Evolutionary conservation across 2,329 filamentous ascomycete species (phyloP), one percentile per base, ranked within the genome.

Genomic region (Claviceps citrina): DNA sequence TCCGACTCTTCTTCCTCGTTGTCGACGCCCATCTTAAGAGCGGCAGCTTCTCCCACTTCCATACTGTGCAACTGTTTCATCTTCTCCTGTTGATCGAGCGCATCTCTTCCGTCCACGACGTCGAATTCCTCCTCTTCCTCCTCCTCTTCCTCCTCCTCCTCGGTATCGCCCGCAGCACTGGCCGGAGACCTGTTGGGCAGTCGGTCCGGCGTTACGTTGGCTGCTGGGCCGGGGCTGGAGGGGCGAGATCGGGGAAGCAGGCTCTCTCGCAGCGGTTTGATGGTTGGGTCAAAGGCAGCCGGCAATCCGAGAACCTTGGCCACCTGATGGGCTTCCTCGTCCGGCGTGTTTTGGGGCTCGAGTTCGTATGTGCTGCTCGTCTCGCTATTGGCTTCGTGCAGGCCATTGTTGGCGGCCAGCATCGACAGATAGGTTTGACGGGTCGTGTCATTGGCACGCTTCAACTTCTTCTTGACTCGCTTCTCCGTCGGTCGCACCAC

Each of bases 401-500:
- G 66, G 26, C 71, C 71, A 33, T 65, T 56, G 7, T 61, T 70
- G 49, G 81, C 71, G 38, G 81, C 75, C 8, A 94, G 64, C 59
- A 94, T 85, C 39, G 79, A 73, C 38, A 78, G 68, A 56, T 94
- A 94, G 33, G 78, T 81, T 48, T 81, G 77, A 26, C 86, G 73
- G 13, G 66, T 69, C 5, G 84, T 78, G 50, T 94, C 84, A 40
- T 81, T 77, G 38, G 77, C 72, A 24, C 87, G 78, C 65, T 94
- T 94, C 43, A 73, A 71, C 61, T 91, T 93, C 64, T 93, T 93
- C 62, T 91, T 91, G 54, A 84, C 75, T 16, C 87, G 80, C 63
- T 93, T 93, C 45, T 83, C 81, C 25, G 81, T 82, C 27, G 87
- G 86, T 4, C 87, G 76, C 8, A 94, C 87, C 25, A 95, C 87